Evolutionary conservation across 1,284 basidiomycete species (phyloP).

Genomic region (Ustilago loliicola): DNA sequence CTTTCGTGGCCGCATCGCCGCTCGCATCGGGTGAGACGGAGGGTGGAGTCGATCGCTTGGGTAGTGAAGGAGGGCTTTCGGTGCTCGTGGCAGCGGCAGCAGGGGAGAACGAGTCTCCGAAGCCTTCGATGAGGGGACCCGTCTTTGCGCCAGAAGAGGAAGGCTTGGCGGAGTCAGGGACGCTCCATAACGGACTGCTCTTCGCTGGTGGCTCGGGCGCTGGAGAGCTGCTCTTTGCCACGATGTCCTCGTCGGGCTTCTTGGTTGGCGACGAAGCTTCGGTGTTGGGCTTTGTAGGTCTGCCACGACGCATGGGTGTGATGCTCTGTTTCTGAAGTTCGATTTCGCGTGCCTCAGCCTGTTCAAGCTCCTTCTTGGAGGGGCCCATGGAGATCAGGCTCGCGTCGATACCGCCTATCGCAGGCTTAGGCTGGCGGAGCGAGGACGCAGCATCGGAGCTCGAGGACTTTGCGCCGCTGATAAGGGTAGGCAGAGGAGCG

Average conservation of each 20-base stretch:
- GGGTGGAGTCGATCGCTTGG: constrained; percentile 28
- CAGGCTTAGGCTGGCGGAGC: constrained; percentile 11
- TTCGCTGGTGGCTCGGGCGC: constrained; percentile 15
- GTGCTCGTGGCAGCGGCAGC: not conserved
- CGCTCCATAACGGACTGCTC: constrained; percentile 18
- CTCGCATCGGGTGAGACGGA: constrained; percentile 24
- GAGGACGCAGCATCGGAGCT: not conserved
- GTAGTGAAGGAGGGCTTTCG: constrained; percentile 24
- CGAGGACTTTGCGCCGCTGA: constrained; percentile 22
- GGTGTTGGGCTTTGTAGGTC: constrained; percentile 60
- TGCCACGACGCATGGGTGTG: constrained; percentile 71
- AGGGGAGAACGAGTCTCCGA: constrained; percentile 39
- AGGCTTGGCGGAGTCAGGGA: constrained; percentile 16
- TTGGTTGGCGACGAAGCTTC: constrained; percentile 19
- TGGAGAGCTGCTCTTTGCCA: constrained; percentile 16
- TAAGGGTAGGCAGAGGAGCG: constrained; percentile 32
- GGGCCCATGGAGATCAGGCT: constrained; percentile 56
- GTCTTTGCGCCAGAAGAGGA: constrained; percentile 17
- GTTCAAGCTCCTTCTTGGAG: constrained; percentile 41
- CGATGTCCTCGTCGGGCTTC: constrained; percentile 17
- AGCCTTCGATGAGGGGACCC: constrained; percentile 38
- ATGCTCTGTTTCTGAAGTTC: constrained; percentile 61
- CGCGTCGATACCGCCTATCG: constrained; percentile 26
- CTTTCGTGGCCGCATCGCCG: not conserved
- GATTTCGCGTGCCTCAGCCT: constrained; percentile 50